Evolutionary conservation across 192 early-diverging fungal genomes (phyloP), one percentile per base, ranked within the genome.

Genomic region (Dimargaris xerosporica): DNA sequence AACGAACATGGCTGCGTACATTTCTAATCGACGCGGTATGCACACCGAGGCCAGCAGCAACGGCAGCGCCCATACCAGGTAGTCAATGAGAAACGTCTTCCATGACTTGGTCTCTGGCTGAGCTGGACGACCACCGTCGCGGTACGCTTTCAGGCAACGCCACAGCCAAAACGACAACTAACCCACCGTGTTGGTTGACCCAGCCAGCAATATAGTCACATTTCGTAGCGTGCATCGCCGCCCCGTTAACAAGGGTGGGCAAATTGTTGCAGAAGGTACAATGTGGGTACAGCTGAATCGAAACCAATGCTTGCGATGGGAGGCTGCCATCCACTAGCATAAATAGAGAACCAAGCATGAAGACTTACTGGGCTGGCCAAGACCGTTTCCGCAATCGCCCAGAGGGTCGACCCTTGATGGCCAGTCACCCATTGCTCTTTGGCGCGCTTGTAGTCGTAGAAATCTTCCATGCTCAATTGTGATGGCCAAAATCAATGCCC

Each of bases 391-490:
- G 70, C 73, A 9, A 80, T 69, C 62, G 80, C 81, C 17, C 31
- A 47, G 58, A 78, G 68, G 17, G 75, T 71, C 0, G 78, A 78
- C n/a, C 81, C 81, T 26, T 64, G 67, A 52, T 74, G 73, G 26
- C 75, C 71, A 3, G 79, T 71, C 1, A 82, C 81, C 73, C 77
- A 80, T 34, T 71, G 67, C 54, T 80, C 81, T 66, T 82, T 77
- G 23, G 67, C 79, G 23, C 60, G 55, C 54, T 77, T 80, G 60
- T 82, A 82, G 17, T 66, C 46, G 16, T 68, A 41, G 23, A 59
- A 59, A 17, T 59, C 56, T n/a, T 59, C 56, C 56, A 59, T 30
- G 56, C 31, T 29, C 25, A 7, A 50, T 50, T n/a, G n/a, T n/a
- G n/a, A n/a, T n/a, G n/a, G n/a, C n/a, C n/a, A n/a, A n/a, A n/a